Percentiles rank a stretch among this genome's conserved stretches.
These are phyloP conservation scores for Sclerotinia minor DNA, from an alignment of 2,329 filamentous ascomycete species.

Conservation along the genomic window DNA sequence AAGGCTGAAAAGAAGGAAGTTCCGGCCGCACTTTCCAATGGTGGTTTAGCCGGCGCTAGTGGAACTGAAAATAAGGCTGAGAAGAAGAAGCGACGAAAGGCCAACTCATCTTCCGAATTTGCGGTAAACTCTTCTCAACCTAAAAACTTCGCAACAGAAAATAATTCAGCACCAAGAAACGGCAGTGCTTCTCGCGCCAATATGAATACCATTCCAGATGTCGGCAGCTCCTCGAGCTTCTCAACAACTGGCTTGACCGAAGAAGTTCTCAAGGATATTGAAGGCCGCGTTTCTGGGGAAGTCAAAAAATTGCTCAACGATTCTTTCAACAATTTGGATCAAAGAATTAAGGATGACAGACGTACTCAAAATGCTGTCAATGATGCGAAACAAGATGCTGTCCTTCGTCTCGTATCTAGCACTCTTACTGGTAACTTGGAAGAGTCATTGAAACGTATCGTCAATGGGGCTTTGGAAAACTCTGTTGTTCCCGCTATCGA, in stretches of 20 bases:
- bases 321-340: conserved; percentile 61
- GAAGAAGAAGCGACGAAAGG: conserved; percentile 72
- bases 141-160: conserved; percentile 41
- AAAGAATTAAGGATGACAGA: conserved; percentile 67
- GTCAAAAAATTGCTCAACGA: conserved; percentile 55
- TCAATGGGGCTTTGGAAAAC: conserved; percentile 65
- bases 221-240: conserved; percentile 23
- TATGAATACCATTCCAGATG: conserved; percentile 28
- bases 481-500: conserved; percentile 74
- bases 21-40: conserved; percentile 31
- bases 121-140: conserved; percentile 31
- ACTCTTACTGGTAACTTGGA: conserved; percentile 72
- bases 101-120: conserved; percentile 44
- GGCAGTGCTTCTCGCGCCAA: conserved; percentile 33
- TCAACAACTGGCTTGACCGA: conserved; percentile 44
- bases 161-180: conserved; percentile 38
- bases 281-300: conserved; percentile 49
- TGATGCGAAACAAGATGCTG: conserved; percentile 66
- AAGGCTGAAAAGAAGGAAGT: conserved; percentile 43
- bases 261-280: conserved; percentile 50
- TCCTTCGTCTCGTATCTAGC: conserved; percentile 66
- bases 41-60: conserved; percentile 34
- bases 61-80: conserved; percentile 58
- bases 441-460: conserved; percentile 46
- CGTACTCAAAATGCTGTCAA: conserved; percentile 62